A percentile compares a stretch with the other conserved stretches of the same genome.
phyloP scores from a whole-genome alignment of 2,329 filamentous ascomycete species.

The Neurospora sp. region DNA sequence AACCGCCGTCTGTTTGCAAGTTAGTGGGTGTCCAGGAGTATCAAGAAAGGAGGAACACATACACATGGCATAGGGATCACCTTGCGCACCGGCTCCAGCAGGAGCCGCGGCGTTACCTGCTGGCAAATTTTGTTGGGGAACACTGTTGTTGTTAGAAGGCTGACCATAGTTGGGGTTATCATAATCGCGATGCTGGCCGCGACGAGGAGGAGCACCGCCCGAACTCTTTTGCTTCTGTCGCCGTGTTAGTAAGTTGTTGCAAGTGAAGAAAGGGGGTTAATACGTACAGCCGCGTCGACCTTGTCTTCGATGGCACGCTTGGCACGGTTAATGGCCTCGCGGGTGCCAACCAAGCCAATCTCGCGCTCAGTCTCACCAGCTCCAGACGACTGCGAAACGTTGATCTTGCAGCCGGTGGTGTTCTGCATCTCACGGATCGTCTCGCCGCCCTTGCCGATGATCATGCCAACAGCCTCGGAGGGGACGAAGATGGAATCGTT shows the following conservation, averaged over 20 bases:
- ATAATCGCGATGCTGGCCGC: slow-evolving; percentile 38
- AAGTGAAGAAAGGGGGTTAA: not conserved
- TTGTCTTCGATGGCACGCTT: slow-evolving; percentile 86
- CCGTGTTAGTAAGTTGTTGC: slow-evolving; percentile 1
- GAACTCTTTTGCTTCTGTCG: slow-evolving; percentile 45
- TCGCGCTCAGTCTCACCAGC: slow-evolving; percentile 73
- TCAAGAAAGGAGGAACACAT: slow-evolving; percentile 24
- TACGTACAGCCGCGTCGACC: slow-evolving; percentile 75
- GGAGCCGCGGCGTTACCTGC: slow-evolving; percentile 23
- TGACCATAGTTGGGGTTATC: slow-evolving; percentile 45
- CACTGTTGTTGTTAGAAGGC: slow-evolving; percentile 33
- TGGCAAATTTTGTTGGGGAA: slow-evolving; percentile 27
- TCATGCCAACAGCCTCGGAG: slow-evolving; percentile 90
- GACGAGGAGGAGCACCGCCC: slow-evolving; percentile 35
- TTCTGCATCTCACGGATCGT: slow-evolving; percentile 93
- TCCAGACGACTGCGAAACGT: slow-evolving; percentile 73
- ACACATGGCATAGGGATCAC: slow-evolving; percentile 70
- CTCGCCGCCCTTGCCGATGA: slow-evolving; percentile 89
- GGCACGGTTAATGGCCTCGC: slow-evolving; percentile 68
- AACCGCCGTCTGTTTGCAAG: slow-evolving; percentile 58
- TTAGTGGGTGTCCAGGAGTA: slow-evolving; percentile 16
- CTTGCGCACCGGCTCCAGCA: slow-evolving; percentile 37
- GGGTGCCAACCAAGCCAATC: slow-evolving; percentile 73
- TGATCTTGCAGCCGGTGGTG: slow-evolving; percentile 84
- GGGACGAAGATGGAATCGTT: slow-evolving; percentile 79